Conservation (phyloP, 306 rosid genomes). For the Rosa multiflora region DNA sequence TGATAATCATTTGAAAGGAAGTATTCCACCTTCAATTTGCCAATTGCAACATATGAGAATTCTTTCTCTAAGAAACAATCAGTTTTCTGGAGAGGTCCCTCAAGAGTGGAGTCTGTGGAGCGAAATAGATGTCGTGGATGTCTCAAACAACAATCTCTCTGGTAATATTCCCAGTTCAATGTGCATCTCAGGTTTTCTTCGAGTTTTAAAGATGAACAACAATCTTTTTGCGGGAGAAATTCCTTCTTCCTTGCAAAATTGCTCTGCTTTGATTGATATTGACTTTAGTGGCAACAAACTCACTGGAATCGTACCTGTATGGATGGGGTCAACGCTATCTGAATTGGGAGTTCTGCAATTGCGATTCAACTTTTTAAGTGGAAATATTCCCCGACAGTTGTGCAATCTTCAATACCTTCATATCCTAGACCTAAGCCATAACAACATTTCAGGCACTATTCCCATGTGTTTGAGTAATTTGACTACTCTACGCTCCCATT, state of each 20-base stretch:
- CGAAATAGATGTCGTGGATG: rapidly evolving
- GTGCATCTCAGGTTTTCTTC: background rate
- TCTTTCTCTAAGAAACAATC: background rate
- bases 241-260: conserved; percentile 13
- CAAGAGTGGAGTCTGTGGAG: background rate
- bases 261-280: conserved; percentile 11
- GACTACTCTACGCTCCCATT: background rate
- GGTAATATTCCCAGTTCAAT: background rate
- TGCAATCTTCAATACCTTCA: conserved; percentile 9
- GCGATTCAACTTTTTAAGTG: background rate
- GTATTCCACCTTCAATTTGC: background rate
- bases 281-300: conserved; percentile 19
- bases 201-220: background rate
- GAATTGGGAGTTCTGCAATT: background rate
- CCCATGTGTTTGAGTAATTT: conserved; percentile 18
- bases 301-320: conserved; percentile 15
- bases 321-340: background rate
- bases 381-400: conserved; percentile 4
- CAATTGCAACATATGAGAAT: background rate
- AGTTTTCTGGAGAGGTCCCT: background rate
- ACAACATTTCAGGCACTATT: conserved; percentile 9
- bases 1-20: background rate
- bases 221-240: conserved; percentile 20
- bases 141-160: background rate
- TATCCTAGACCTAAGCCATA: conserved; percentile 6